These are phyloP conservation scores for Begonia loranthoides DNA, from an alignment of 306 rosid genomes.

Conservation along the genomic window DNA sequence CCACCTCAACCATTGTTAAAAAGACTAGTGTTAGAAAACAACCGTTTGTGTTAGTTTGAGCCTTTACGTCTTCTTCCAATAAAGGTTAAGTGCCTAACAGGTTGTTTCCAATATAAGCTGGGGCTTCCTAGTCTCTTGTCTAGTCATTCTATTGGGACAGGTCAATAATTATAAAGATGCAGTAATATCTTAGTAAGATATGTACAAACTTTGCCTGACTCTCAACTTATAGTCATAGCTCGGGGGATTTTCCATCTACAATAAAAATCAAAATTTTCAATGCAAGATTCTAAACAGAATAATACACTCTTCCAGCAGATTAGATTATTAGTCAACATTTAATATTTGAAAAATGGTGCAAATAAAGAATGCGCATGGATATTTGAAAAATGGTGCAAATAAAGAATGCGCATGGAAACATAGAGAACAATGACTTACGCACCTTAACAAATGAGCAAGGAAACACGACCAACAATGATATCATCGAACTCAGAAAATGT, in stretches of 20 bases:
- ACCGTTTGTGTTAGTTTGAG: too few species aligned
- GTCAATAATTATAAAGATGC: too few species aligned
- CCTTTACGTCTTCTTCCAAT: too few species aligned
- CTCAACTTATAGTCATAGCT: too few species aligned
- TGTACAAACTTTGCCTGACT: too few species aligned
- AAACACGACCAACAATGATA: constrained; percentile 81
- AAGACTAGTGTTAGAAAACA: too few species aligned
- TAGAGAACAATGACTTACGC: constrained; percentile 1
- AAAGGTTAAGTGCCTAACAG: too few species aligned
- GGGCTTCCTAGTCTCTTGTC: too few species aligned
- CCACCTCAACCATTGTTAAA: too few species aligned
- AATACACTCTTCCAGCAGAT: background rate
- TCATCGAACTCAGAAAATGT: constrained; percentile 87
- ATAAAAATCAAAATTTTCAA: constrained; percentile 1
- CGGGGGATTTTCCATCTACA: background rate
- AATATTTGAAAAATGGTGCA: background rate
- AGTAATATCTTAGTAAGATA: too few species aligned
- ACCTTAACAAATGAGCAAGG: constrained; percentile 92
- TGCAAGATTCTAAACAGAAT: background rate
- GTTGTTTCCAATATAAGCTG: too few species aligned
- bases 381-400: constrained; percentile 3
- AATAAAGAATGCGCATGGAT: background rate
- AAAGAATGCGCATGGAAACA: background rate
- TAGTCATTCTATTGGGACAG: too few species aligned
- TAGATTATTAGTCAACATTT: background rate